A percentile compares a stretch with the other conserved stretches of the same genome.
Evolutionary conservation across 1,139 yeast species (phyloP).

Genomic region (Yamadazyma sp.): DNA sequence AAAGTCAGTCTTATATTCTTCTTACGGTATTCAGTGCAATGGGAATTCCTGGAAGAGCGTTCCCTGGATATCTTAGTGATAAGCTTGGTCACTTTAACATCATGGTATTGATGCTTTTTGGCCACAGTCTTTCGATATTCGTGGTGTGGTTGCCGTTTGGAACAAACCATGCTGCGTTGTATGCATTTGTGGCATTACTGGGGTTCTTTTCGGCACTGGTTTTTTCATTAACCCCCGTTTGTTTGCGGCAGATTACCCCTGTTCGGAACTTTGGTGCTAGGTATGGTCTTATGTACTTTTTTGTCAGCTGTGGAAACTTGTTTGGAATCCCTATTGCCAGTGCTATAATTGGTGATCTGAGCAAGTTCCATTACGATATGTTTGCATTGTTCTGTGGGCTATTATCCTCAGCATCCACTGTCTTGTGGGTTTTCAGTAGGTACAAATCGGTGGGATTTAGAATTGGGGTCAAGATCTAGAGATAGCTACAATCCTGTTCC

Average conservation of each 20-base stretch:
- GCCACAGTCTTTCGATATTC: slow-evolving; percentile 31
- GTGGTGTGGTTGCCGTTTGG: slow-evolving; percentile 45
- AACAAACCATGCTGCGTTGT: slow-evolving; percentile 26
- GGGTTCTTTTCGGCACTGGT: slow-evolving; percentile 34
- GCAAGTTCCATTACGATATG: slow-evolving; percentile 28
- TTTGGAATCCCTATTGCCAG: slow-evolving; percentile 48
- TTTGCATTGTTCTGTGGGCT: slow-evolving; percentile 39
- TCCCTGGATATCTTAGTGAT: slow-evolving; percentile 42
- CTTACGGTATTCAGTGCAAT: slow-evolving; percentile 41
- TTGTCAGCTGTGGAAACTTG: slow-evolving; percentile 41
- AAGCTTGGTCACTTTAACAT: slow-evolving; percentile 38
- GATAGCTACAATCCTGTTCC: not conserved
- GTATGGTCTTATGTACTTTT: slow-evolving; percentile 39
- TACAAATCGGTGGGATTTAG: slow-evolving; percentile 32
- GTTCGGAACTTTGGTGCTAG: slow-evolving; percentile 37
- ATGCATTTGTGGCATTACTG: slow-evolving; percentile 24
- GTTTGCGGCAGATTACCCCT: slow-evolving; percentile 39
- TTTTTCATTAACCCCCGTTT: slow-evolving; percentile 38
- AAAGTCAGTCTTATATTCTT: slow-evolving; percentile 35
- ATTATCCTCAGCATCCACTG: slow-evolving; percentile 27
- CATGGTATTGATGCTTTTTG: slow-evolving; percentile 35
- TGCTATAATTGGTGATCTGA: slow-evolving; percentile 38
- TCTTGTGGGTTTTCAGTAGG: slow-evolving; percentile 35
- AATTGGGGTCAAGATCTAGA: slow-evolving; percentile 29
- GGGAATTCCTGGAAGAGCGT: slow-evolving; percentile 39